Conservation (phyloP, 139 green algal species). For the Chara braunii region DNA sequence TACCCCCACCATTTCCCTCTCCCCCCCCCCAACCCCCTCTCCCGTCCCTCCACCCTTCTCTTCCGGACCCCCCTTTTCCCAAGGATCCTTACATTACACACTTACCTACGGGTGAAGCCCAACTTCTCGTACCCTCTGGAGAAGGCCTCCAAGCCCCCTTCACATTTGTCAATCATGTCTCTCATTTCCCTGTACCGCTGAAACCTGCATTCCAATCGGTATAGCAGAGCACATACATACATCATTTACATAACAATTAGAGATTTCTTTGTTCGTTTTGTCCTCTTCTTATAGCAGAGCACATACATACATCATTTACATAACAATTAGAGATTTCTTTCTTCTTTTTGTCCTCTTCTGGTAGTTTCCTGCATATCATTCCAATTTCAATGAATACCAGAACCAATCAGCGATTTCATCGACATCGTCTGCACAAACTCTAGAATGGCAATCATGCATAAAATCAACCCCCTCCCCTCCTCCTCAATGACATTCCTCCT, state of each 20-base stretch:
- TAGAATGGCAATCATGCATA: no score
- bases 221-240: not conserved
- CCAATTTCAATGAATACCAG: not conserved
- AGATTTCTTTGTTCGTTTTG: not conserved
- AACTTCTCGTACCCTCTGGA: constrained; percentile 46
- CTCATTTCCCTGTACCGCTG: constrained; percentile 38
- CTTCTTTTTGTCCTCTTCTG: not conserved
- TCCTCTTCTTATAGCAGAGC: no score
- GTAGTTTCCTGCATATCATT: not conserved
- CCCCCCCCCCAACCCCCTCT: no score
- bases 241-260: not conserved
- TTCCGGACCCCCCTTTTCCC: not conserved
- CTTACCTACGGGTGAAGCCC: constrained; percentile 42
- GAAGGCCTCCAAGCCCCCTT: constrained; percentile 51
- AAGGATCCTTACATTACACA: not conserved
- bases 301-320: constrained; percentile 13
- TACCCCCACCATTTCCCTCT: not conserved
- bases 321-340: not conserved
- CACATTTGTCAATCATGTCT: constrained; percentile 45
- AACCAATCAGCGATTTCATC: no score
- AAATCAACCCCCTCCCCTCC: no score
- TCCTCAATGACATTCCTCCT: no score
- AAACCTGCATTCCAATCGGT: constrained; percentile 20
- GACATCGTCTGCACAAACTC: no score
- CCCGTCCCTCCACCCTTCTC: no score